Base-by-base conservation (phyloP, 1,284 basidiomycete genomes). In the Thelephora terrestris region DNA sequence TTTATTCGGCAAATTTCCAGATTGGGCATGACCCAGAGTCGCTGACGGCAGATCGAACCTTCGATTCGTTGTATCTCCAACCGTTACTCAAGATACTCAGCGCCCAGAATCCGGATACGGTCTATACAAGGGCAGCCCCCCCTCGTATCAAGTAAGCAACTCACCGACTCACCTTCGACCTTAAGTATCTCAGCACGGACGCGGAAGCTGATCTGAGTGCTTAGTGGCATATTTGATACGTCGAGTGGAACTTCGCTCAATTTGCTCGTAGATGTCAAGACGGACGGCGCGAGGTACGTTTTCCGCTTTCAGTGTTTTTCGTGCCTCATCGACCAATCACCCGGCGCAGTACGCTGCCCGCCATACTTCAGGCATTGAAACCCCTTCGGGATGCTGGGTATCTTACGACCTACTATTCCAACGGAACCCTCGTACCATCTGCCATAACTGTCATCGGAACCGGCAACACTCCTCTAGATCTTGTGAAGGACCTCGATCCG, bases 381-480 rank as follows among this genome's bases (percentile, higher is more conserved):
- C 76, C 76, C 10, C 59, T 77, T 37, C 68, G 74, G 10, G 53
- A 61, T 10, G 61, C 57, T 18, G 71, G 71, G 3, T 76, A 70
- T 56, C 62, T 78, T 35, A 74, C 74, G 4, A 76, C 73, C 2
- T 71, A 69, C 50, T 21, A 42, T 16, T 57, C 62, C 2, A 69
- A 73, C 47, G 71, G 68, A 20, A 64, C 57, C 3, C 53, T 75
- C 18, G 68, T 56, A 2, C 45, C 45, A 7, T 68, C 66, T 17
- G 64, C 67, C 7, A 58, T 78, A 4, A 70, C 70, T 5, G 73
- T 73, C 24, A 62, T 77, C 43, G 75, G 76, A 16, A 77, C 75
- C 1, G 76, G 76, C 20, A 75, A 76, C 58, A 72, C 74, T n/a
- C 75, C 74, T n/a, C 62, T 77, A 7, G 68, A 69, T 24, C 65